Conservation (phyloP, 179 eudicot genomes). For the Sideroxylon spinosum region DNA sequence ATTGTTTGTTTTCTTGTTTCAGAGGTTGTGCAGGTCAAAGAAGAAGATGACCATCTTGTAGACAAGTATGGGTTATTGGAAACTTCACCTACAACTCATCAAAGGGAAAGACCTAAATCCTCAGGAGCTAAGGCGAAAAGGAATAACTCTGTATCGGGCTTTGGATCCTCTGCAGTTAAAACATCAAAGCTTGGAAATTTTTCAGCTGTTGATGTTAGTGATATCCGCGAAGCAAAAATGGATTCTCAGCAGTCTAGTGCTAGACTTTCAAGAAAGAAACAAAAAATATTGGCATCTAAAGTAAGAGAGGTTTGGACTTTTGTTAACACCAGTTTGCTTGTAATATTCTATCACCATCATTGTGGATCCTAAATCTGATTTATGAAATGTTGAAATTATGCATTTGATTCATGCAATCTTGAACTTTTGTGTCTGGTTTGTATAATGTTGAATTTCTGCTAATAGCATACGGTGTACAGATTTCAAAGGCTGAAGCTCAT, state of each 20-base stretch:
- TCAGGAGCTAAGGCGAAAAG: constrained; percentile 48
- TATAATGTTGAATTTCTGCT: constrained; percentile 3
- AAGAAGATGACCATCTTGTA: constrained; percentile 43
- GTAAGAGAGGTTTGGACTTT: constrained; percentile 33
- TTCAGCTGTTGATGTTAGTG: constrained; percentile 33
- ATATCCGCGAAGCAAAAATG: constrained; percentile 38
- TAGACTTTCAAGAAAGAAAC: constrained; percentile 44
- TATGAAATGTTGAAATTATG: constrained; percentile 9
- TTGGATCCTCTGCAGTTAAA: constrained; percentile 39
- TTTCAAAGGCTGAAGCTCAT: constrained; percentile 40
- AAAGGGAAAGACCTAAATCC: constrained; percentile 45
- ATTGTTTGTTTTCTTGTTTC: constrained; percentile 20
- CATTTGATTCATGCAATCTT: neutral
- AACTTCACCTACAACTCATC: constrained; percentile 30
- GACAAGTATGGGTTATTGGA: constrained; percentile 44
- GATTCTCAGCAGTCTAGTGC: constrained; percentile 27
- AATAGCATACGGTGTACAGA: constrained; percentile 31
- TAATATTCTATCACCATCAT: neutral
- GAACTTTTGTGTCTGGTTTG: constrained; percentile 5
- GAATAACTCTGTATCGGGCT: constrained; percentile 21
- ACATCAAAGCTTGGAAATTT: constrained; percentile 51
- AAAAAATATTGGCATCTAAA: constrained; percentile 45
- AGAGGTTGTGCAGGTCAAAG: constrained; percentile 53
- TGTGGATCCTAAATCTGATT: constrained; percentile 2
- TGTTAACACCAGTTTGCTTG: constrained; percentile 4